phyloP scores from a whole-genome alignment of 208 protist genomes.

The Histomonas meleagridis region DNA sequence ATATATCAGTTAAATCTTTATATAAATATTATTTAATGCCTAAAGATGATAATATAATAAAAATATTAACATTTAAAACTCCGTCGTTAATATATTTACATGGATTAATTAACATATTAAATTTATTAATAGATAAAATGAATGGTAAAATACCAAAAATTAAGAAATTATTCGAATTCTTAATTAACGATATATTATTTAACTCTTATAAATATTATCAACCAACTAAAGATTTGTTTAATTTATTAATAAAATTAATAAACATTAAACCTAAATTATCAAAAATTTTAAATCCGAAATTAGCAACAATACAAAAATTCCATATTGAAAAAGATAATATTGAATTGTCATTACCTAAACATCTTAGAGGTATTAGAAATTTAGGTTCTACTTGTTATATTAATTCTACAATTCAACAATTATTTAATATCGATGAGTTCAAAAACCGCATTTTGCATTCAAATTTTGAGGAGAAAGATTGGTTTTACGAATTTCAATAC shows the following conservation, averaged over 20 bases:
- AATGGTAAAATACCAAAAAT: neutral
- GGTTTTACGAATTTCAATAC: neutral
- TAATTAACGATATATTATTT: neutral
- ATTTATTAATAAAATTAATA: neutral
- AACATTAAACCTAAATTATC: neutral
- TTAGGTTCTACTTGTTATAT: neutral
- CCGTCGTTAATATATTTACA: neutral
- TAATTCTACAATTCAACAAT: neutral
- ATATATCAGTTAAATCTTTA: neutral
- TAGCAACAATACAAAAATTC: neutral
- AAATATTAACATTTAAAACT: neutral
- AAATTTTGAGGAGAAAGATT: neutral
- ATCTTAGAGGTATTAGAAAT: neutral
- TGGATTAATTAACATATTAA: neutral
- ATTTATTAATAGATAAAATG: neutral
- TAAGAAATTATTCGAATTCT: neutral
- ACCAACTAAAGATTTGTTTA: neutral
- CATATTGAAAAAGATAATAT: neutral
- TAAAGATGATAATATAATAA: neutral
- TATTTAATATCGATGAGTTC: neutral
- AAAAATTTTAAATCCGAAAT: neutral
- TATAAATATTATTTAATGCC: neutral
- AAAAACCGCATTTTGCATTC: neutral
- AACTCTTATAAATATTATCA: neutral
- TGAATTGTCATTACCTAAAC: neutral